Evolutionary conservation across 2,329 filamentous ascomycete species (phyloP).

Genomic region (Verticillium longisporum): DNA sequence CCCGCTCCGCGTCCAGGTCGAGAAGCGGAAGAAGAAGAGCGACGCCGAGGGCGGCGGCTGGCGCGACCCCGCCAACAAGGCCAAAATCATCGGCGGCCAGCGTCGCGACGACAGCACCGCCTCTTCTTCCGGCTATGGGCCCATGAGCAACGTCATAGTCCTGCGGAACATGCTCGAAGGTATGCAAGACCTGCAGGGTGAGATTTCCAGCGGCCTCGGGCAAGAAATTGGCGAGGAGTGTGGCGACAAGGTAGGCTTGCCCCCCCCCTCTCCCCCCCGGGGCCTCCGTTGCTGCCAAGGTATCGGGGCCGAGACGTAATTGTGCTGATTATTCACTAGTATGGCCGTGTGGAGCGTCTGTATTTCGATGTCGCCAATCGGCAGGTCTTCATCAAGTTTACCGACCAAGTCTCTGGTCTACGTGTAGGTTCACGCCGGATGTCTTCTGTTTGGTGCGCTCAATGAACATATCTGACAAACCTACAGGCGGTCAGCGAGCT

Average conservation of each 20-base stretch:
- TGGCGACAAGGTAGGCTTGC: slow-evolving; percentile 57
- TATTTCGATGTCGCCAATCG: slow-evolving; percentile 60
- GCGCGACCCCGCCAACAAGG: slow-evolving; percentile 60
- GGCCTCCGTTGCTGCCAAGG: neutral
- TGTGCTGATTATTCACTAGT: slow-evolving; percentile 37
- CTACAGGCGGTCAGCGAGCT: slow-evolving; percentile 78
- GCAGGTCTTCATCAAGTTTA: slow-evolving; percentile 91
- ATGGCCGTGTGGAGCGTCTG: slow-evolving; percentile 75
- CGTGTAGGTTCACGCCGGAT: slow-evolving; percentile 49
- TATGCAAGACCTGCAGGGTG: slow-evolving; percentile 67
- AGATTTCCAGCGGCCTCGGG: slow-evolving; percentile 68
- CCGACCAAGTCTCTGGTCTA: slow-evolving; percentile 74
- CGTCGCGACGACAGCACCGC: slow-evolving; percentile 34
- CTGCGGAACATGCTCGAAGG: slow-evolving; percentile 80
- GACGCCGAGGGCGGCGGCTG: slow-evolving; percentile 76
- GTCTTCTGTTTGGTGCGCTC: too few species aligned
- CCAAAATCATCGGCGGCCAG: slow-evolving; percentile 75
- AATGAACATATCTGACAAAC: neutral
- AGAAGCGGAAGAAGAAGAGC: slow-evolving; percentile 73
- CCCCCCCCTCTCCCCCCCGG: neutral
- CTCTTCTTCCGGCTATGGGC: slow-evolving; percentile 48
- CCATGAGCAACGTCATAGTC: slow-evolving; percentile 77
- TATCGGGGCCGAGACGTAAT: neutral
- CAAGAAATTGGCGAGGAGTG: slow-evolving; percentile 97
- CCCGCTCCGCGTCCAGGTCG: slow-evolving; percentile 75